Base-by-base conservation (phyloP, 345 rosid species). In the Gossypium australe region DNA sequence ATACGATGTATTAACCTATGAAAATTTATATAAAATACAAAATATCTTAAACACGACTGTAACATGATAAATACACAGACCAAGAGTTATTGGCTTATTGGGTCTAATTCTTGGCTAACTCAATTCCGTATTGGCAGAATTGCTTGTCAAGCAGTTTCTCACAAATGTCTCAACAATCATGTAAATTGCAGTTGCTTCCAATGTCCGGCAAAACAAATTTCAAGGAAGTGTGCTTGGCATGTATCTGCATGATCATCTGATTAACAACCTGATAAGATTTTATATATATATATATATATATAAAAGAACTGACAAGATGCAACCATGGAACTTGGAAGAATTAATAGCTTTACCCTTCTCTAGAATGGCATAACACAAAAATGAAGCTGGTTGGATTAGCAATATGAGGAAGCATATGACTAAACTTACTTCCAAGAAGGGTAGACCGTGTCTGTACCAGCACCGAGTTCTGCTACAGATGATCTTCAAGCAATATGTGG, bases 401-500 rank as follows among this genome's bases (percentile, higher is more conserved):
- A 27, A 69, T 27, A 69, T 4, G 5, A 69, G 2, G 45, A 69
- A 68, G 17, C 34, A 45, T 45, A 12, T 34, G 41, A 44, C 16
- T 27, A 17, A 13, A 34, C 43, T 53, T 69, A 72, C 71, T 51
- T 24, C 77, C 38, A 60, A 17, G 65, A 59, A 59, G 51, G 48
- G 65, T 25, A 6, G 18, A 69, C 59, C 24, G 7, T 41, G 25
- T 10, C 57, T 27, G 24, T 3, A 43, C 20, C 41, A 13, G 52
- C n/a, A 43, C 1, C n/a, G 34, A 62, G 67, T 43, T 45, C 18
- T 63, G 44, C 22, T 1, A 12, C 11, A 7, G 12, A 29, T 69
- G 18, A 66, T 74, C 63, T 64, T 76, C 48, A 52, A 67, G 59
- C 11, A 47, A 22, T 4, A 76, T 34, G 66, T 16, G 63, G 49